These are phyloP conservation scores for Heterobasidion annosum DNA, from an alignment of 1,284 basidiomycete species.

Conservation along the genomic window DNA sequence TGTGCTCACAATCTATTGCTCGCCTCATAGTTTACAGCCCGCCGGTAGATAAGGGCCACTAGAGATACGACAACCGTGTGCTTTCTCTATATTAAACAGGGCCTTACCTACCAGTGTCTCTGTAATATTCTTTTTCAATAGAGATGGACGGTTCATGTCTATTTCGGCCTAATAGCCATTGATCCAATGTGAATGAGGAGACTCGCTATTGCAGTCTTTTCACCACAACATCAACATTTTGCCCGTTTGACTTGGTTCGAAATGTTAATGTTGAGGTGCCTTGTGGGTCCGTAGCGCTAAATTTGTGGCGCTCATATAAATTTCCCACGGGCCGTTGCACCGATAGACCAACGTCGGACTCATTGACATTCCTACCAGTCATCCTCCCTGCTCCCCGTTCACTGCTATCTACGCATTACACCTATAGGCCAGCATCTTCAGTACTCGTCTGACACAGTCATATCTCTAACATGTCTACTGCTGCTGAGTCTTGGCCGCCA, in stretches of 20 bases:
- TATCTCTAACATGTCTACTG: slow-evolving; percentile 17
- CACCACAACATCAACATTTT: no score
- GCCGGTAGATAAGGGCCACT: slow-evolving; percentile 31
- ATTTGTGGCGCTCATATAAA: neutral
- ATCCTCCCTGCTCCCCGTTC: neutral
- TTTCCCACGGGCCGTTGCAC: neutral
- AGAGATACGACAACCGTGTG: slow-evolving; percentile 4
- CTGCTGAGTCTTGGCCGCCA: slow-evolving; percentile 28
- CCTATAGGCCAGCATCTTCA: neutral
- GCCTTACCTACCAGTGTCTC: slow-evolving; percentile 5
- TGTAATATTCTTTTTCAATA: slow-evolving; percentile 4
- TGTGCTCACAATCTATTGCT: neutral
- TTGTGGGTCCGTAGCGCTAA: no score
- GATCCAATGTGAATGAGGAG: no score
- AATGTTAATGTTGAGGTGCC: no score
- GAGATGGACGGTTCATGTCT: neutral
- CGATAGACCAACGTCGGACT: neutral
- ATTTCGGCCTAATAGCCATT: neutral
- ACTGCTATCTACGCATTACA: neutral
- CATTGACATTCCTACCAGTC: neutral
- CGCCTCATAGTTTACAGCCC: slow-evolving; percentile 41
- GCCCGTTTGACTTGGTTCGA: no score
- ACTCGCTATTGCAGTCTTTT: no score
- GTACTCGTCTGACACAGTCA: neutral
- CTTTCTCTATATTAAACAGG: slow-evolving; percentile 1